Evolutionary conservation across 1,139 yeast species (phyloP).

Genomic region (Dujonia santamariae): DNA sequence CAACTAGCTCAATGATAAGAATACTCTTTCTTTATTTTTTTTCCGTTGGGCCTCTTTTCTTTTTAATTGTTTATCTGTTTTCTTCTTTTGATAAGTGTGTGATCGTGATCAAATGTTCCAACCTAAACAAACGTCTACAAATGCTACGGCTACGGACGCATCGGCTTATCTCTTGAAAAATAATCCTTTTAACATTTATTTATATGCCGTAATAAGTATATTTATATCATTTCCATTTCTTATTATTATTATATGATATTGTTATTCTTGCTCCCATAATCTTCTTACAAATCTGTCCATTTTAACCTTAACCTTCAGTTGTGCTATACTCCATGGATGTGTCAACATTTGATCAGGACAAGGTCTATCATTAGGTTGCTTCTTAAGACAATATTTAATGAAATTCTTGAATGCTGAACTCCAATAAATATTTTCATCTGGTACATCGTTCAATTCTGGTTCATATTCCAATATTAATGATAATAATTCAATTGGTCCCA

Average conservation of each 20-base stretch:
- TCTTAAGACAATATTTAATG: constrained; percentile 74
- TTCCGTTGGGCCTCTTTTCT: no score
- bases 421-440: constrained; percentile 77
- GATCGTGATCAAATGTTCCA: no score
- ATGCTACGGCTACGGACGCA: not conserved
- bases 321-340: constrained; percentile 90
- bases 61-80: no score
- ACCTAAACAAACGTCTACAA: no score
- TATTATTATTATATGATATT: not conserved
- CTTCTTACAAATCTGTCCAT: constrained; percentile 84
- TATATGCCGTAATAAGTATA: not conserved
- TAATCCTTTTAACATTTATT: no score
- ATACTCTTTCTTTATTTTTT: no score
- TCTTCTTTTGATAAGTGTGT: no score
- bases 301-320: constrained; percentile 63
- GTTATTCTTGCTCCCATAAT: constrained; percentile 81
- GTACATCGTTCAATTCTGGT: constrained; percentile 76
- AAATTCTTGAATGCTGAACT: constrained; percentile 79
- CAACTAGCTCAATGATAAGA: no score
- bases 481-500: constrained; percentile 81
- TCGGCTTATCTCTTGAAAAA: no score
- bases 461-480: constrained; percentile 79
- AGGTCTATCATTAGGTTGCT: constrained; percentile 77
- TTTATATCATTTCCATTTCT: constrained; percentile 1
- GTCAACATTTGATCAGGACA: constrained; percentile 88